phyloP scores from a whole-genome alignment of 345 rosid species.

The Citrus trifoliata region DNA sequence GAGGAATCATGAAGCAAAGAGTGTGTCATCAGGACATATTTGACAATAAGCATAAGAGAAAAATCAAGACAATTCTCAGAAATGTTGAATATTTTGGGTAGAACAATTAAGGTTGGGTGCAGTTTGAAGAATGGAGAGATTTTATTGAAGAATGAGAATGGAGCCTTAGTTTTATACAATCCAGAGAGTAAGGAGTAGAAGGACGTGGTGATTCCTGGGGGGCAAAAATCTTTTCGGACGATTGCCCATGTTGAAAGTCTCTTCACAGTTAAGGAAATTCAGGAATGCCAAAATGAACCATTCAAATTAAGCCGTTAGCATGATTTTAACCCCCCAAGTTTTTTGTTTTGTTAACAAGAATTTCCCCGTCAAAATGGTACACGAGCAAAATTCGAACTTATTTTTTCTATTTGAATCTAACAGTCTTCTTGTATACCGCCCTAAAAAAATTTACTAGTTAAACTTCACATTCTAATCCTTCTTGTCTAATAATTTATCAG shows the following conservation, averaged over 20 bases:
- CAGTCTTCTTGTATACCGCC: background rate
- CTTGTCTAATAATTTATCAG: no score
- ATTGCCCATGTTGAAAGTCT: background rate
- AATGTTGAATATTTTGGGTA: no score
- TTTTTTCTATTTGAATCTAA: background rate
- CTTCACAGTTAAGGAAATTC: background rate
- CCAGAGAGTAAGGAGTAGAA: background rate
- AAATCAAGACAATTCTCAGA: background rate
- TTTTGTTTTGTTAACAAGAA: background rate
- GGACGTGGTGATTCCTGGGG: background rate
- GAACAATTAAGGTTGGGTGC: background rate
- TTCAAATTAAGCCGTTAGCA: background rate
- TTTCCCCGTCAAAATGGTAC: background rate
- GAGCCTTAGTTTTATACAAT: background rate
- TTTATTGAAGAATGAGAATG: background rate
- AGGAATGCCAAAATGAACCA: background rate
- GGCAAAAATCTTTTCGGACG: background rate
- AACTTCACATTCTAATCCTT: no score
- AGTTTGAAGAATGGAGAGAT: no score
- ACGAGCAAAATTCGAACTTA: background rate
- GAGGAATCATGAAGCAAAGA: background rate
- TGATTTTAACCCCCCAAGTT: background rate
- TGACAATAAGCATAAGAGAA: background rate
- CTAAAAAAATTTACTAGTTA: no score
- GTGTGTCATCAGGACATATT: no score